Evolutionary conservation across 2,329 filamentous ascomycete genomes (phyloP).

Genomic region (Hypoxylon sp.): DNA sequence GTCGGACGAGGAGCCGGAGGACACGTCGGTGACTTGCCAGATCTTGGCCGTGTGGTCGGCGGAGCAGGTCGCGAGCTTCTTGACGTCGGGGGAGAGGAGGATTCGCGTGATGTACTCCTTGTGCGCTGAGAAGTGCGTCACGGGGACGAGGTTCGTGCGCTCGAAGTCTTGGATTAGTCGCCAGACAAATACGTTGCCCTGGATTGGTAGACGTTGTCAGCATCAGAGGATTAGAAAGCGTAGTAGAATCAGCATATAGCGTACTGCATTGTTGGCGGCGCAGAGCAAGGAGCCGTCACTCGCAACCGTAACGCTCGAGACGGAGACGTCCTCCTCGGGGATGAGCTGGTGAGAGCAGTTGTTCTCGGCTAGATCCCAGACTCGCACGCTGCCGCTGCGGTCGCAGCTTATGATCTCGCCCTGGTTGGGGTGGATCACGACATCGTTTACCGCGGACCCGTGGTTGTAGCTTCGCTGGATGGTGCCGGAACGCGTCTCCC

Average conservation of each 20-base stretch:
- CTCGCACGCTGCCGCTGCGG: constrained; percentile 88
- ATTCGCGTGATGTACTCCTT: constrained; percentile 94
- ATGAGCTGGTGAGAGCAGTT: constrained; percentile 97
- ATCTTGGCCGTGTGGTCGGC: constrained; percentile 96
- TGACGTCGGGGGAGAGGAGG: constrained; percentile 91
- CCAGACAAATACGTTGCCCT: constrained; percentile 99
- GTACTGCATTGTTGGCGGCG: constrained; percentile 89
- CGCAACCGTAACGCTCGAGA: constrained; percentile 94
- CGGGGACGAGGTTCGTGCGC: constrained; percentile 83
- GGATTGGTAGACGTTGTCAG: constrained; percentile 5
- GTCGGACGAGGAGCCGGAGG: constrained; percentile 30
- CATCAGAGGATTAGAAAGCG: neutral
- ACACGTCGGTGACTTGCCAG: constrained; percentile 84
- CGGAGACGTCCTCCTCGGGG: constrained; percentile 93
- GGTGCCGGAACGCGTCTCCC: constrained; percentile 88
- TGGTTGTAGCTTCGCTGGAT: constrained; percentile 96
- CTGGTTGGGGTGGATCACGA: constrained; percentile 99
- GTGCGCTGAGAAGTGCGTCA: constrained; percentile 91
- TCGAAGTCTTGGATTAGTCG: constrained; percentile 87
- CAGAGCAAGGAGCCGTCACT: constrained; percentile 93
- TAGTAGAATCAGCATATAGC: too few species aligned
- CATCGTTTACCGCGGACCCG: constrained; percentile 90
- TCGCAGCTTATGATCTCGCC: constrained; percentile 98
- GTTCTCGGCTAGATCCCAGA: constrained; percentile 98
- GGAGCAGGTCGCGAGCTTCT: constrained; percentile 92